Conservation (phyloP, 129 eudicot genomes). For the carrot (Daucus carota) region DH1_v3.0 NC_030381.2:41952501-41953000, state of each 20-base stretch:
- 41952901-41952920: background rate
- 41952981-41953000: slow-evolving; percentile 71
- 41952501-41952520: background rate
- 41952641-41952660: slow-evolving; percentile 46
- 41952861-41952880: slow-evolving; percentile 53
- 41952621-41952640: slow-evolving; percentile 46
- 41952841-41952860: slow-evolving; percentile 63
- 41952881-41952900: slow-evolving; percentile 26
- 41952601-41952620: slow-evolving; percentile 50
- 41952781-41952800: slow-evolving; percentile 65
- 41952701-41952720: background rate
- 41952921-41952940: background rate
- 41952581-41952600: slow-evolving; percentile 67
- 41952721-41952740: background rate
- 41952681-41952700: slow-evolving; percentile 26
- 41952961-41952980: slow-evolving; percentile 91
- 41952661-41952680: slow-evolving; percentile 68
- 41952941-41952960: background rate
- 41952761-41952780: slow-evolving; percentile 43
- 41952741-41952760: background rate
- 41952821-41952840: slow-evolving; percentile 55
- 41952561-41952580: slow-evolving; percentile 59
- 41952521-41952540: background rate
- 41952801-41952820: slow-evolving; percentile 77
- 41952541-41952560: background rate